These are phyloP conservation scores for Rhodocollybia butyracea DNA, from an alignment of 768 basidiomycete genomes.

Conservation along the genomic window DNA sequence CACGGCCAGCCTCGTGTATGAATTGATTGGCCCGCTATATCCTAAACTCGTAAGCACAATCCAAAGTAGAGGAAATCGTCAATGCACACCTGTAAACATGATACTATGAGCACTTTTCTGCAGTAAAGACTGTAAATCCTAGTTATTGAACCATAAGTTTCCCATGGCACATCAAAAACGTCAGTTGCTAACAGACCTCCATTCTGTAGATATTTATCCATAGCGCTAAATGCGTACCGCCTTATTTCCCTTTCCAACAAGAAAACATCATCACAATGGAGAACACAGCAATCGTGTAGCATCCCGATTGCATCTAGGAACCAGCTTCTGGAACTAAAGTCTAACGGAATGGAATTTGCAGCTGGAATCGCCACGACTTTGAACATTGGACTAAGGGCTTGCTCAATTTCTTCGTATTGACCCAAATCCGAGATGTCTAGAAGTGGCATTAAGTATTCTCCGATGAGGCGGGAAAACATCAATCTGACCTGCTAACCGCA, in stretches of 20 bases:
- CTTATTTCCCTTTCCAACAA: slow-evolving; percentile 44
- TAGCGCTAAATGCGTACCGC: slow-evolving; percentile 43
- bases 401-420: slow-evolving; percentile 37
- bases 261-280: slow-evolving; percentile 48
- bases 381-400: slow-evolving; percentile 41
- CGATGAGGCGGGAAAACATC: no score
- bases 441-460: no score
- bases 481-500: slow-evolving; percentile 39
- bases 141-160: not conserved
- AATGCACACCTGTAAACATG: no score
- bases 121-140: not conserved
- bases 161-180: not conserved
- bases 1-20: no score
- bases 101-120: not conserved
- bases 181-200: slow-evolving; percentile 1
- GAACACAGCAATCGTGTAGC: slow-evolving; percentile 45
- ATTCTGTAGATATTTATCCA: slow-evolving; percentile 46
- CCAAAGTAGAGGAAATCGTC: no score
- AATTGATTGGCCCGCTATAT: no score
- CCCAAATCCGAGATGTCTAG: slow-evolving; percentile 40
- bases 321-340: slow-evolving; percentile 46
- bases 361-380: slow-evolving; percentile 37
- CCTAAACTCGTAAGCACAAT: no score
- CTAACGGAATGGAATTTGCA: slow-evolving; percentile 24
- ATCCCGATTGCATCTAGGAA: slow-evolving; percentile 44